Evolutionary conservation across 1,139 yeast species (phyloP).

Genomic region (Debaryomyces coudertii): DNA sequence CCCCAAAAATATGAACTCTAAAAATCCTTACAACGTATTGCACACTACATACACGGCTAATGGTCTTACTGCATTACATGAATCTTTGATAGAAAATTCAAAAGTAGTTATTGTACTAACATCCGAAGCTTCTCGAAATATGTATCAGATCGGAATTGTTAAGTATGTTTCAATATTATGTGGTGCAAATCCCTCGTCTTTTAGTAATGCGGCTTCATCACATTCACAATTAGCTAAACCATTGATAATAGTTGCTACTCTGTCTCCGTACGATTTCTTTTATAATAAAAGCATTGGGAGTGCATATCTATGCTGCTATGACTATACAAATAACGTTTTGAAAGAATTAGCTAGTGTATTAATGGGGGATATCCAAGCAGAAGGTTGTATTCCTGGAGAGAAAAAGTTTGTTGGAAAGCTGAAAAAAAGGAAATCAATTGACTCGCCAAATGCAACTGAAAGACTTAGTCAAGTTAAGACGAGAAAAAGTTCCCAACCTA

Average conservation of each 20-base stretch:
- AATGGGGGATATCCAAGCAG: conserved; percentile 57
- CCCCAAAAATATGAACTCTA: conserved; percentile 23
- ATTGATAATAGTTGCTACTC: conserved; percentile 61
- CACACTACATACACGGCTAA: conserved; percentile 70
- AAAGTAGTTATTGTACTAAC: conserved; percentile 62
- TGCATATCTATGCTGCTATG: conserved; percentile 64
- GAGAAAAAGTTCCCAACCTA: conserved; percentile 29
- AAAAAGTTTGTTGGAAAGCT: conserved; percentile 36
- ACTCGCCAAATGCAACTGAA: conserved; percentile 6
- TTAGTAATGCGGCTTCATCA: conserved; percentile 26
- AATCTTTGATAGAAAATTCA: conserved; percentile 55
- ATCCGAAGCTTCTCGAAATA: conserved; percentile 64
- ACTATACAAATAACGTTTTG: conserved; percentile 57
- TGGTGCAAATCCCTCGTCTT: conserved; percentile 48
- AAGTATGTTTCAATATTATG: conserved; percentile 61
- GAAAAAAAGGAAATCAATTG: conserved; percentile 23
- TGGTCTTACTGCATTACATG: conserved; percentile 63
- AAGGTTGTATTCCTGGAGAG: conserved; percentile 64
- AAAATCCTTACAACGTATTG: conserved; percentile 48
- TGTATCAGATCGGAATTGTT: conserved; percentile 68
- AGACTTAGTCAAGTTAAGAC: conserved; percentile 13
- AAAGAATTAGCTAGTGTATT: conserved; percentile 53
- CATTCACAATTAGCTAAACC: conserved; percentile 47
- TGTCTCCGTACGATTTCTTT: conserved; percentile 66
- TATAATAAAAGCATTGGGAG: conserved; percentile 58